Base-by-base conservation (phyloP, 345 rosid genomes). In the Sisymbrium irio region DNA sequence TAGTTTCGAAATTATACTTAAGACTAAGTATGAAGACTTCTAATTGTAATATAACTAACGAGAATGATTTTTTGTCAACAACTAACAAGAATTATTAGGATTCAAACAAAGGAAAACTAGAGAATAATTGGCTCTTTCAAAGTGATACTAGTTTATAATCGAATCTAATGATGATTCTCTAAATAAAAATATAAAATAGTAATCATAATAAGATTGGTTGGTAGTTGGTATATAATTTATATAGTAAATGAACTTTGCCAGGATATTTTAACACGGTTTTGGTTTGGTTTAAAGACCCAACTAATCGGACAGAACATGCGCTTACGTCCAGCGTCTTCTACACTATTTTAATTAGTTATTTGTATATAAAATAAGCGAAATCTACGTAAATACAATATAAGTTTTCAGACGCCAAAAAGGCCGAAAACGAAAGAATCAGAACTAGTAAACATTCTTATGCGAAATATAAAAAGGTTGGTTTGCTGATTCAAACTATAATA, bases 221-320 rank as follows among this genome's bases (percentile, higher is more conserved):
- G 73, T 74, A 59, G 78, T 74, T 67, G 78, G 55, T 74, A 66
- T 49, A 58, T n/a, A n/a, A n/a, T 39, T 66, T 39, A 47, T 51
- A 37, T 41, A 22, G 3, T 22, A 57, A 57, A 66, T 58, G 53
- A 47, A 47, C 11, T 57, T 49, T 66, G 78, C 67, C 67, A 66
- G 72, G 61, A 65, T 56, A 45, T 45, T 65, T 66, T 37, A 32
- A 66, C 78, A 59, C 78, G 78, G 73, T 75, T 75, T 75, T 49
- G 56, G 73, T 75, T 75, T 67, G 73, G 73, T 67, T 75, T 50
- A 67, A 39, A 75, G 56, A 51, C 36, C 68, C 78, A 67, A 30
- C 78, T 75, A 75, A 60, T 67, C 51, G 13, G 78, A 67, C 73
- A 75, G 73, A 75, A 75, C 73, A 75, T 75, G 73, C 8, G 53